These are phyloP conservation scores for Diplodia seriata DNA, from an alignment of 2,329 filamentous ascomycete species.

Conservation along the genomic window DNA sequence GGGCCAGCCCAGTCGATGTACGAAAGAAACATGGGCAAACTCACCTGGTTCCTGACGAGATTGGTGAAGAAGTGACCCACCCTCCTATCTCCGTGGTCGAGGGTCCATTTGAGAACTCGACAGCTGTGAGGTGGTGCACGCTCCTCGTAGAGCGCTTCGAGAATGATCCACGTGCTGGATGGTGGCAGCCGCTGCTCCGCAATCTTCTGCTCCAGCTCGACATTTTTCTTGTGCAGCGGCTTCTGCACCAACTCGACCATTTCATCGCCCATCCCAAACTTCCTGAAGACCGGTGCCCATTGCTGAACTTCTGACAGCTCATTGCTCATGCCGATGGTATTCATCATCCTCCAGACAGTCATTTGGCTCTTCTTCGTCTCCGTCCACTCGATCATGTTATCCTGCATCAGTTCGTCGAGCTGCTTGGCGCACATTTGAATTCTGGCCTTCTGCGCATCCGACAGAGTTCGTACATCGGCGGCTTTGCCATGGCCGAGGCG, in stretches of 20 bases:
- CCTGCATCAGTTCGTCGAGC: background rate
- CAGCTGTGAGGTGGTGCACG: background rate
- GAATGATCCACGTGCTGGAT: slow-evolving; percentile 6
- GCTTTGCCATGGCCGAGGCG: background rate
- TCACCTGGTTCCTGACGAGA: background rate
- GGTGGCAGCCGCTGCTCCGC: background rate
- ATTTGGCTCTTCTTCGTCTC: slow-evolving; percentile 1
- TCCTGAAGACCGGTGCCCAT: background rate
- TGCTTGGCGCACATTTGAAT: background rate
- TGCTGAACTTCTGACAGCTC: slow-evolving; percentile 1
- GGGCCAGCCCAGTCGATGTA: background rate
- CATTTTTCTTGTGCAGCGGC: background rate
- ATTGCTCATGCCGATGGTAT: background rate
- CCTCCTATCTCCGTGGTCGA: background rate
- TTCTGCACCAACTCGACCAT: background rate
- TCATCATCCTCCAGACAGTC: background rate
- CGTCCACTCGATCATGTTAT: background rate
- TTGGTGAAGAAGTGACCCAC: background rate
- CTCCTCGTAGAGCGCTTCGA: background rate
- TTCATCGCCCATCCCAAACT: background rate
- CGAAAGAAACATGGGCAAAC: background rate
- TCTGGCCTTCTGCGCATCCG: background rate
- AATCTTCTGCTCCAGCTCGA: background rate
- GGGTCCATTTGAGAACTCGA: background rate
- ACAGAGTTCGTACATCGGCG: background rate